Conservation (phyloP, 768 basidiomycete species). For the Piloderma croceum region DNA sequence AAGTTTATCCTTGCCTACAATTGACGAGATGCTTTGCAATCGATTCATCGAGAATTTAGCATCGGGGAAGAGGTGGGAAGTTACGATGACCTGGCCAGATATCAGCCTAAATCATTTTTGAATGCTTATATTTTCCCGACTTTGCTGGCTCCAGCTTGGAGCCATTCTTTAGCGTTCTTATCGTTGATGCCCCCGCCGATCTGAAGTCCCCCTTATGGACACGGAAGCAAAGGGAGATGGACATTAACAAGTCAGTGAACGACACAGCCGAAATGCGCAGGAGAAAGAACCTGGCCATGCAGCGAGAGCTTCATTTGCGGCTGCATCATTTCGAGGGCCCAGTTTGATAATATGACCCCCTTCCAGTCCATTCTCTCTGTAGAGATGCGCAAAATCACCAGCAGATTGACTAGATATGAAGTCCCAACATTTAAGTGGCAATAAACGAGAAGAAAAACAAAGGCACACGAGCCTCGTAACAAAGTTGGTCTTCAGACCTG, state of each 20-base stretch:
- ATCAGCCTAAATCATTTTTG: neutral
- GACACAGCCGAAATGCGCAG: conserved; percentile 7
- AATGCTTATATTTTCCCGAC: conserved; percentile 31
- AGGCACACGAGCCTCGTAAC: conserved; percentile 63
- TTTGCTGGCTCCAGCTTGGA: conserved; percentile 87
- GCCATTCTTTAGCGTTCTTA: conserved; percentile 77
- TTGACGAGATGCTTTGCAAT: conserved; percentile 52
- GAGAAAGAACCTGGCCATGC: conserved; percentile 70
- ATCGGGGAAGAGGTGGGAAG: conserved; percentile 89
- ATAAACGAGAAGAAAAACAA: neutral
- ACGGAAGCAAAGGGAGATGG: conserved; percentile 5
- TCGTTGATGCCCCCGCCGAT: conserved; percentile 90
- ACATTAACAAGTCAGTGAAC: conserved; percentile 2
- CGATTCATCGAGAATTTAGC: conserved; percentile 72
- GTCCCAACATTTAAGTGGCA: neutral
- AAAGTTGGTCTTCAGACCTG: conserved; percentile 78
- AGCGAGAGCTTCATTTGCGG: conserved; percentile 76
- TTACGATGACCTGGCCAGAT: conserved; percentile 81
- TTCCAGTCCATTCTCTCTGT: conserved; percentile 56
- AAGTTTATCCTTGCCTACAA: conserved; percentile 77
- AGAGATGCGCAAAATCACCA: conserved; percentile 74
- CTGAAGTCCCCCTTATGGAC: conserved; percentile 64
- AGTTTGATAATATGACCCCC: conserved; percentile 98
- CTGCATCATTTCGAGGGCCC: conserved; percentile 81
- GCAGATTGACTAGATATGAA: conserved; percentile 58